A percentile compares a stretch with the other conserved stretches of the same genome.
phyloP scores from a whole-genome alignment of 2,329 filamentous ascomycete species.

The Fusarium metavorans region DNA sequence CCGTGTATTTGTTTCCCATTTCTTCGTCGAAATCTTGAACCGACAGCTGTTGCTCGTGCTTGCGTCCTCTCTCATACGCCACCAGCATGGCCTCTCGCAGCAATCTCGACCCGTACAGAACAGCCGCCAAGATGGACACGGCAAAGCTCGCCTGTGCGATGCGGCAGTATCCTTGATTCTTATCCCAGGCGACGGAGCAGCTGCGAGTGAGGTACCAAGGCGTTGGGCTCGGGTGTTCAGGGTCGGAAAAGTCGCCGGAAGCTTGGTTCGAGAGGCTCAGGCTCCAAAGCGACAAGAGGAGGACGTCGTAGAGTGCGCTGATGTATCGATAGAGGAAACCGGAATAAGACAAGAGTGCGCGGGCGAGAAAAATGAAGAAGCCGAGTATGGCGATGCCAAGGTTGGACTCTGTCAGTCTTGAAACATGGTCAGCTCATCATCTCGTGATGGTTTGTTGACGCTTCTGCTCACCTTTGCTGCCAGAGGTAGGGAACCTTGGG shows the following conservation, averaged over 20 bases:
- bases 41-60: not conserved
- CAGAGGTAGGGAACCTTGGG: constrained; percentile 46
- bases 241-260: constrained; percentile 43
- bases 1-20: constrained; percentile 15
- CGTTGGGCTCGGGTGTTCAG: constrained; percentile 36
- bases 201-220: constrained; percentile 44
- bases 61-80: constrained; percentile 22
- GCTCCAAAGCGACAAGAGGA: constrained; percentile 46
- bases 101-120: constrained; percentile 33
- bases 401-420: constrained; percentile 45
- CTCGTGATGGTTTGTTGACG: not conserved
- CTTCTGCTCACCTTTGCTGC: constrained; percentile 40
- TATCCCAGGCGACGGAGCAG: constrained; percentile 35
- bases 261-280: constrained; percentile 37
- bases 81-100: constrained; percentile 19
- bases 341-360: constrained; percentile 38
- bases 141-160: constrained; percentile 39
- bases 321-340: constrained; percentile 40
- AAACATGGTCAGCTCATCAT: not conserved
- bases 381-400: constrained; percentile 47
- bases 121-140: constrained; percentile 34
- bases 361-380: constrained; percentile 43
- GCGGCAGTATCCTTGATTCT: constrained; percentile 29
- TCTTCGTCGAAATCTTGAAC: not conserved
- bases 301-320: constrained; percentile 45